Conservation (phyloP, 768 basidiomycete species). For the Agaricus subrufescens region DNA sequence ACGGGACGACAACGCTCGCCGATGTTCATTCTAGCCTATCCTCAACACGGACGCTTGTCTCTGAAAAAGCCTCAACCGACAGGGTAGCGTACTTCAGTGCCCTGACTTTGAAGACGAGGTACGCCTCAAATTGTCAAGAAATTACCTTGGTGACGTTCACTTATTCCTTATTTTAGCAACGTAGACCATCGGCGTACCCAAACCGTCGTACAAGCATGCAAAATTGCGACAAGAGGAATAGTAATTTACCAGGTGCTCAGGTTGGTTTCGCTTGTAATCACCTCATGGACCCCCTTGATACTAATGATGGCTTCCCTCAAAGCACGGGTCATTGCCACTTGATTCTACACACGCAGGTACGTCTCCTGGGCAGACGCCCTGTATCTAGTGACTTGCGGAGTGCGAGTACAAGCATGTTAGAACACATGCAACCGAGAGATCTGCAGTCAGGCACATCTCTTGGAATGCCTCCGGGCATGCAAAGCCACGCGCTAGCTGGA, state of each 20-base stretch:
- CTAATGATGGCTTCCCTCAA: conserved; percentile 9
- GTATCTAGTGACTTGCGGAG: conserved; percentile 5
- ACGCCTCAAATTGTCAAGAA: conserved; percentile 11
- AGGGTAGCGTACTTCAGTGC: conserved; percentile 39
- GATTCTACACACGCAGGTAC: conserved; percentile 49
- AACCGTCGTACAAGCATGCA: conserved; percentile 19
- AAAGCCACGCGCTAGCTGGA: conserved; percentile 5
- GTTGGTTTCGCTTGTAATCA: conserved; percentile 23
- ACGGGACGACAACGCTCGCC: conserved; percentile 52
- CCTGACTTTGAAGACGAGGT: conserved; percentile 63
- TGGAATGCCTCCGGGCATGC: conserved; percentile 6
- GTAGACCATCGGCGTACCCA: conserved; percentile 22
- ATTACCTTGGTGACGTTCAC: background rate
- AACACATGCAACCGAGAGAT: conserved; percentile 3
- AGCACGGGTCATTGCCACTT: conserved; percentile 56
- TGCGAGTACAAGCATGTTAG: background rate
- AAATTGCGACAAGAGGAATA: conserved; percentile 37
- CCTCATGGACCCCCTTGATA: background rate
- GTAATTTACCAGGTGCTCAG: conserved; percentile 61
- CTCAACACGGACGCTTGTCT: conserved; percentile 36
- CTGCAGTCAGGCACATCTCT: conserved; percentile 3
- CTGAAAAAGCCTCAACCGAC: conserved; percentile 23
- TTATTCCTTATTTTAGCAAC: conserved; percentile 22
- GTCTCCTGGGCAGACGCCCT: conserved; percentile 44
- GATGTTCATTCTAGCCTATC: conserved; percentile 56